A percentile compares a stretch with the other conserved stretches of the same genome.
Evolutionary conservation across 208 protist species (phyloP).

Genomic region (Trypanosoma cruzi): DNA sequence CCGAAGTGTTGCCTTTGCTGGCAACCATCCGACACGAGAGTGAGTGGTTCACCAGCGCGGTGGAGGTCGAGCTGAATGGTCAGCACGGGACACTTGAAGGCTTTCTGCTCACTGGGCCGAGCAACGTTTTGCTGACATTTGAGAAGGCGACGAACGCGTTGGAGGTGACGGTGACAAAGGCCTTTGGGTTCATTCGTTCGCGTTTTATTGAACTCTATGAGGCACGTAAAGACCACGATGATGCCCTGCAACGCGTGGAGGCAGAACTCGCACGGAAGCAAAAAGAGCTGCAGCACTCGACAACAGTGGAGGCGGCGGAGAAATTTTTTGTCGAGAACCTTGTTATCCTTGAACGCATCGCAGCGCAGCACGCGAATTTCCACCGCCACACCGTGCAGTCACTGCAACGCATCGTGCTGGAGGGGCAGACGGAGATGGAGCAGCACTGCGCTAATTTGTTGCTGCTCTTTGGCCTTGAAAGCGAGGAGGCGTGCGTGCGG

Average conservation of each 20-base stretch:
- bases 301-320: conserved; percentile 48
- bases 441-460: conserved; percentile 31
- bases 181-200: conserved; percentile 49
- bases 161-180: conserved; percentile 27
- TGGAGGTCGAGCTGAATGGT: conserved; percentile 37
- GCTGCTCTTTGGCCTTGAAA: conserved; percentile 41
- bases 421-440: conserved; percentile 26
- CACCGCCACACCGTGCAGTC: conserved; percentile 45
- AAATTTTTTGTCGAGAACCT: conserved; percentile 65
- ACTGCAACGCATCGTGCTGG: conserved; percentile 26
- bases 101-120: conserved; percentile 34
- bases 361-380: conserved; percentile 52
- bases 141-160: conserved; percentile 61
- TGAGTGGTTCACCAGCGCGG: conserved; percentile 58
- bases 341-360: conserved; percentile 57
- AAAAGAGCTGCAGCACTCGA: conserved; percentile 46
- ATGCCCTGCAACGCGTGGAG: conserved; percentile 56
- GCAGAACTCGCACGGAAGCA: conserved; percentile 38
- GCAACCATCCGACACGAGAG: conserved; percentile 47
- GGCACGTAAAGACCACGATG: conserved; percentile 64
- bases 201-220: conserved; percentile 63
- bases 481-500: conserved; percentile 27
- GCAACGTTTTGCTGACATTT: conserved; percentile 65
- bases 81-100: conserved; percentile 52
- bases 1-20: conserved; percentile 20